phyloP scores from a whole-genome alignment of 148 eudicot species.

The Chenopodium quinoa region DNA sequence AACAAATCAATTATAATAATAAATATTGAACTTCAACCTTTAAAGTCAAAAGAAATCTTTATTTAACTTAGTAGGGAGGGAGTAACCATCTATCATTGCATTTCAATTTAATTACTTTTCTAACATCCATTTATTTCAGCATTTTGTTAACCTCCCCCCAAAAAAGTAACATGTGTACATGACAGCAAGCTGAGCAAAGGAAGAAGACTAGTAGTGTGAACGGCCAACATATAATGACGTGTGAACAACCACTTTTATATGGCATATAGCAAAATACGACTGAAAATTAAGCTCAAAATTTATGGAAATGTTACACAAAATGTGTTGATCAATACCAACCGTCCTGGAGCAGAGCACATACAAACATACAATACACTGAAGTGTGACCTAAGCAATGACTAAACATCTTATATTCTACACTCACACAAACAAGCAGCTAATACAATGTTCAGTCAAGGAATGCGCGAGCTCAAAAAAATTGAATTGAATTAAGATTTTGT shows the following conservation, averaged over 20 bases:
- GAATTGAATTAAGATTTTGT: not conserved
- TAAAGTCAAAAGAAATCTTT: not conserved
- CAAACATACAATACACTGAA: not conserved
- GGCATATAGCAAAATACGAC: not conserved
- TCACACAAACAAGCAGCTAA: not conserved
- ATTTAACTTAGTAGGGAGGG: not conserved
- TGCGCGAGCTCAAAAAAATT: not conserved
- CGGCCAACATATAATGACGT: not conserved
- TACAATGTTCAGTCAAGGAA: not conserved
- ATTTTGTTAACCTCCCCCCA: not conserved
- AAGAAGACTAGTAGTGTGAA: not conserved
- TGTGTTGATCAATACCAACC: not conserved
- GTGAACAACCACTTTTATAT: not conserved
- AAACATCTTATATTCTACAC: not conserved
- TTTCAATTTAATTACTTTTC: too few relatives aligned
- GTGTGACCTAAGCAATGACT: not conserved
- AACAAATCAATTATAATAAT: too few relatives aligned
- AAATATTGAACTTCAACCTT: not conserved
- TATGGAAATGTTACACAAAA: not conserved
- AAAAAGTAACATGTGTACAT: not conserved
- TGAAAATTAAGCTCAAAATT: not conserved
- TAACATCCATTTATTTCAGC: not conserved
- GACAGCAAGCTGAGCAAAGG: not conserved
- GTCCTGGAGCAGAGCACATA: not conserved
- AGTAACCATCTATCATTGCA: too few relatives aligned